Conservation (phyloP, 352 stramenopile species). For the Plasmopara halstedii region DNA sequence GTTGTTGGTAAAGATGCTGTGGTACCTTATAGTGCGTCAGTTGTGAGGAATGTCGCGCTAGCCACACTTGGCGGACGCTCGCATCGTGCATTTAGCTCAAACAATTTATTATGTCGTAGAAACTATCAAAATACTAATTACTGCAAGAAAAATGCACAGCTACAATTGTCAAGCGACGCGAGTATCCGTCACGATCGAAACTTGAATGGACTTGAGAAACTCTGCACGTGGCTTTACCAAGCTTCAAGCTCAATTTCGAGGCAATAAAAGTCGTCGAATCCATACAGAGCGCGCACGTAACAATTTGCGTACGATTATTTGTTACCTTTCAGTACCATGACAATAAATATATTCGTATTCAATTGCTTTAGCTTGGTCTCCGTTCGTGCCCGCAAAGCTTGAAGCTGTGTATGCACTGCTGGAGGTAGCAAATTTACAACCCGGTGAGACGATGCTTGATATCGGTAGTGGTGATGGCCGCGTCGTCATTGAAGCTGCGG, state of each 20-base stretch:
- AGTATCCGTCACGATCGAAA: slow-evolving; percentile 4
- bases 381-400: slow-evolving; percentile 53
- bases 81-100: too few relatives aligned
- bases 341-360: neutral
- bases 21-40: slow-evolving; percentile 35
- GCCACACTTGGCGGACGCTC: slow-evolving; percentile 18
- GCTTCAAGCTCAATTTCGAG: slow-evolving; percentile 54
- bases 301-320: slow-evolving; percentile 35
- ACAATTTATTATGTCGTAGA: neutral
- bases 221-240: slow-evolving; percentile 16
- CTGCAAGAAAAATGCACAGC: neutral
- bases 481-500: slow-evolving; percentile 36
- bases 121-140: slow-evolving; percentile 2
- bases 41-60: slow-evolving; percentile 32
- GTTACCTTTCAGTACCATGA: too few relatives aligned
- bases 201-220: neutral
- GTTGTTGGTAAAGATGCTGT: slow-evolving; percentile 18
- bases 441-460: slow-evolving; percentile 44
- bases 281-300: slow-evolving; percentile 45
- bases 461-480: slow-evolving; percentile 61
- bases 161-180: neutral
- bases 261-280: slow-evolving; percentile 37
- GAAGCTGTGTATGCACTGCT: slow-evolving; percentile 53
- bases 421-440: slow-evolving; percentile 25
- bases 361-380: slow-evolving; percentile 44